These are phyloP conservation scores for Letharia lupina DNA, from an alignment of 495 filamentous ascomycete genomes.

Conservation along the genomic window DNA sequence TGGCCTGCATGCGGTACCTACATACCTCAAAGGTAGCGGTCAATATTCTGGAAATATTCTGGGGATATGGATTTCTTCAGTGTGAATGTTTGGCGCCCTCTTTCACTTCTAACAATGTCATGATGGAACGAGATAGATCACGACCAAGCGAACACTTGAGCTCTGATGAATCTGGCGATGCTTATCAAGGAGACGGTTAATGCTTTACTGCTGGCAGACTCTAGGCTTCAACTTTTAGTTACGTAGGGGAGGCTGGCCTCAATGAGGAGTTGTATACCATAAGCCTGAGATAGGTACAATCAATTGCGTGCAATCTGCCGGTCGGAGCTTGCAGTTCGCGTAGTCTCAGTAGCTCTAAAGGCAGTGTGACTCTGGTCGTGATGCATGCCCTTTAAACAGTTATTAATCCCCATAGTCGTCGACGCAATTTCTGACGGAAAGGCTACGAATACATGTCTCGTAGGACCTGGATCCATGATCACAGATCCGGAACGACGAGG, in stretches of 20 bases:
- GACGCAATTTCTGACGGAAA: no score
- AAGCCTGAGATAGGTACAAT: not conserved
- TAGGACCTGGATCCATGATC: no score
- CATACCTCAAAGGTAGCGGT: not conserved
- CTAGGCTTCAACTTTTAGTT: slow-evolving; percentile 3
- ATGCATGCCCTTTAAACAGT: not conserved
- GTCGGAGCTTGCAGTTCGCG: not conserved
- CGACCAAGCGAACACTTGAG: slow-evolving; percentile 10
- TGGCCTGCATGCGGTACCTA: not conserved
- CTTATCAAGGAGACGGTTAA: not conserved
- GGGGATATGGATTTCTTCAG: slow-evolving; percentile 9
- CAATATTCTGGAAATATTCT: slow-evolving; percentile 22
- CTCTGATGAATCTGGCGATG: slow-evolving; percentile 7
- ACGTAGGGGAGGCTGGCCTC: not conserved
- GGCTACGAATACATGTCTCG: no score
- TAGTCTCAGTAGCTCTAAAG: not conserved
- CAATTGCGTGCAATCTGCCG: not conserved
- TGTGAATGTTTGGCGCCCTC: slow-evolving; percentile 9
- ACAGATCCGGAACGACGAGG: no score
- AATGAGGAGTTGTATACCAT: slow-evolving; percentile 1
- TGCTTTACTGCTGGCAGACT: slow-evolving; percentile 14
- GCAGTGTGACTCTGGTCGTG: not conserved
- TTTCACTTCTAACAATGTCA: slow-evolving; percentile 10
- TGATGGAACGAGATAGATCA: slow-evolving; percentile 1
- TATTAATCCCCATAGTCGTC: no score